Percentiles rank a stretch among this genome's conserved stretches.
Evolutionary conservation across 345 rosid species (phyloP).

Genomic region (Salix suchowensis): DNA sequence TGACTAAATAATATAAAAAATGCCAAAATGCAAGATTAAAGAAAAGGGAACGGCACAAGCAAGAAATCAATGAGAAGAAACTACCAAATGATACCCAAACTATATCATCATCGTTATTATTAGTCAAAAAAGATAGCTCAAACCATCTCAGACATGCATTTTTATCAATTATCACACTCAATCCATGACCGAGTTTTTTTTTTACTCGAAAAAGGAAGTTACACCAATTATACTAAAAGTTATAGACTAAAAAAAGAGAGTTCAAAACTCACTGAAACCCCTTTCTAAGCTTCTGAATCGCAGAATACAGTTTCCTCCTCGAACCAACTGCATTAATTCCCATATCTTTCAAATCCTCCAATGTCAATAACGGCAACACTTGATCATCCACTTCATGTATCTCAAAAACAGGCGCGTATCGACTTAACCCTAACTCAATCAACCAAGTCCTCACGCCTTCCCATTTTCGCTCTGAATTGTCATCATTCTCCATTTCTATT

Average conservation of each 20-base stretch:
- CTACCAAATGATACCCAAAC: not conserved
- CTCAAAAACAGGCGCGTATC: conserved; percentile 36
- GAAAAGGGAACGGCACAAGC: not conserved
- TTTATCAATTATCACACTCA: conserved; percentile 11
- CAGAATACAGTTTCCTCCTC: conserved; percentile 28
- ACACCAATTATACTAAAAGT: conserved; percentile 5
- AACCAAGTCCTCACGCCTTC: conserved; percentile 32
- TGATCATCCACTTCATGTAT: conserved; percentile 33
- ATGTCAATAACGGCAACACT: conserved; percentile 26
- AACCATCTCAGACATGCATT: conserved; percentile 24
- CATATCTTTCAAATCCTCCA: conserved; percentile 38
- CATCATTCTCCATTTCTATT: conserved; percentile 15
- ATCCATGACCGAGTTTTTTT: conserved; percentile 17
- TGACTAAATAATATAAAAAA: not conserved
- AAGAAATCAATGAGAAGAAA: not conserved
- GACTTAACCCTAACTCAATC: conserved; percentile 28
- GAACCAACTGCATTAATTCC: conserved; percentile 36
- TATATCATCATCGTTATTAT: conserved; percentile 6
- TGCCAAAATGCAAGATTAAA: not conserved
- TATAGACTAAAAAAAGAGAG: not conserved
- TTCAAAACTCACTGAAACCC: conserved; percentile 23
- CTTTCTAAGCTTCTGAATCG: conserved; percentile 30
- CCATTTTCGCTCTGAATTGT: conserved; percentile 21
- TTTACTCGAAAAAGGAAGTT: not conserved
- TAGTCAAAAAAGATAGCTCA: conserved; percentile 8